Evolutionary conservation across 441 rosid genomes (phyloP).

Genomic region (Capsella rubella): DNA sequence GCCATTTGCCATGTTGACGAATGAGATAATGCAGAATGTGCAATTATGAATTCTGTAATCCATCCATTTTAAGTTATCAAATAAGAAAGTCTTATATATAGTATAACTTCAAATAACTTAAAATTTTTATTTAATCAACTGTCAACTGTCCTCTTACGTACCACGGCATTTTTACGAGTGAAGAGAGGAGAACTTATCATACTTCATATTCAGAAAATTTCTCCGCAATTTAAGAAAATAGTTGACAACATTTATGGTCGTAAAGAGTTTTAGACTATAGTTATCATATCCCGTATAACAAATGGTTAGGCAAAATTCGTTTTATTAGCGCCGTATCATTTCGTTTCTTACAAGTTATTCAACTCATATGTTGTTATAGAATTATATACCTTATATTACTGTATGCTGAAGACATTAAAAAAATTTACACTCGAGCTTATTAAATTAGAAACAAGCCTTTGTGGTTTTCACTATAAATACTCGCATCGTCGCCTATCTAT

Average conservation of each 20-base stretch:
- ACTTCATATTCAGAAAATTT: conserved; percentile 10
- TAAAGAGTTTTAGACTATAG: too few relatives aligned
- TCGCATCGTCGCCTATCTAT: not conserved
- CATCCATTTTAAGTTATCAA: not conserved
- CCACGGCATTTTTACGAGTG: conserved; percentile 24
- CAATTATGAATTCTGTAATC: not conserved
- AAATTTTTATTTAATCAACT: not conserved
- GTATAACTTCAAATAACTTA: not conserved
- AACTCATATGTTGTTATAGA: not conserved
- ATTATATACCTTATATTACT: not conserved
- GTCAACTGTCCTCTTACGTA: conserved; percentile 27
- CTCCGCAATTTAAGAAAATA: conserved; percentile 26
- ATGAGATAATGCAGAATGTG: not conserved
- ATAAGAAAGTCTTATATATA: not conserved
- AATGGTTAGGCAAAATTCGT: not conserved
- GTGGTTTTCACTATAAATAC: conserved; percentile 23
- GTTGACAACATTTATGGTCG: not conserved
- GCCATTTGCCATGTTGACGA: conserved; percentile 1
- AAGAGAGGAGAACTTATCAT: conserved; percentile 2
- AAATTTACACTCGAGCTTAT: not conserved
- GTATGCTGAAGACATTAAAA: not conserved
- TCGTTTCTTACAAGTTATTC: not conserved
- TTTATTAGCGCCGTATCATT: not conserved
- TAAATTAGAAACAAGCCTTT: not conserved
- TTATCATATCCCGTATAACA: not conserved